These are phyloP conservation scores for Ceratocystis diversiconidia DNA, from an alignment of 2,329 filamentous ascomycete genomes.

Conservation along the genomic window DNA sequence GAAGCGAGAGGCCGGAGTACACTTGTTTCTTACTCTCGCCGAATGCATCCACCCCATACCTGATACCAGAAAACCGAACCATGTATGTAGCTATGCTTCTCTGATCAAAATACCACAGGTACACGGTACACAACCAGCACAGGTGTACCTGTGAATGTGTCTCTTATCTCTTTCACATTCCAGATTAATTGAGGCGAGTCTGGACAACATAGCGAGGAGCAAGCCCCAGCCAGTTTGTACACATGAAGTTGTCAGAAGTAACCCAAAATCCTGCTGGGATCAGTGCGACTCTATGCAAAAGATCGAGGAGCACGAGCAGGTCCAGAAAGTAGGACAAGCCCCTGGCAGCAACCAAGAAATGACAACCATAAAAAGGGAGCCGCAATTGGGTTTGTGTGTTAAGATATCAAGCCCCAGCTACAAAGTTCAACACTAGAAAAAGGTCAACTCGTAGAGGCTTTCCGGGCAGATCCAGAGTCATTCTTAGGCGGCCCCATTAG, in stretches of 20 bases:
- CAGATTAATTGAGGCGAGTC: too few species aligned
- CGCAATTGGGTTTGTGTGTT: too few species aligned
- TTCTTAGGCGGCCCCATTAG: too few species aligned
- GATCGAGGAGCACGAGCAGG: neutral
- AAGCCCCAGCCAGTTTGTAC: neutral
- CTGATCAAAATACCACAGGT: neutral
- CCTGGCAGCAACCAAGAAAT: neutral
- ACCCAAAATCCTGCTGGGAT: slow-evolving; percentile 1
- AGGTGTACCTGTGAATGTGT: neutral
- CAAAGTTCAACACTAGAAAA: neutral
- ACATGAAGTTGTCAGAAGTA: neutral
- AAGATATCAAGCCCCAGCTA: too few species aligned
- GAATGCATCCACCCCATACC: too few species aligned
- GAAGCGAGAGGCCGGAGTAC: too few species aligned
- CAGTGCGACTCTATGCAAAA: neutral
- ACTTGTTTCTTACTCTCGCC: too few species aligned
- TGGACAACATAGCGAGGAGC: neutral
- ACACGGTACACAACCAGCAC: neutral
- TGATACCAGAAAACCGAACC: neutral
- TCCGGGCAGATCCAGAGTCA: too few species aligned
- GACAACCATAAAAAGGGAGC: neutral
- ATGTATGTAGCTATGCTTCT: neutral
- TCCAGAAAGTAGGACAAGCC: neutral
- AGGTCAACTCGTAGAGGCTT: too few species aligned
- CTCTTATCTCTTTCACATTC: neutral